Evolutionary conservation across 148 eudicot species (phyloP).

Genomic region (Chenopodium berlandieri): DNA sequence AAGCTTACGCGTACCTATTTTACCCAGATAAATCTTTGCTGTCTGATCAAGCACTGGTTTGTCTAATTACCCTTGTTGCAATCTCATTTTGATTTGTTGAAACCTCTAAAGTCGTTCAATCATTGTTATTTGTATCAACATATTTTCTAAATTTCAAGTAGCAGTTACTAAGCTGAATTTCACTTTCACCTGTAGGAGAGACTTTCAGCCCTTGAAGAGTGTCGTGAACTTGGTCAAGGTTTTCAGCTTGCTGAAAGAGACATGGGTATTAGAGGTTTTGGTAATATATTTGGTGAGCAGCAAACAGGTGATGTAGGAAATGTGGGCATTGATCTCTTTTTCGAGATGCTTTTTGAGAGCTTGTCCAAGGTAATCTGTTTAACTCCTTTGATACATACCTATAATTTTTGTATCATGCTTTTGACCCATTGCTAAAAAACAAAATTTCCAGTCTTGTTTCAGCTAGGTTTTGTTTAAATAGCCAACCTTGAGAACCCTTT

Average conservation of each 20-base stretch:
- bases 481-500: background rate
- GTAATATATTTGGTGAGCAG: constrained; percentile 98
- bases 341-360: constrained; percentile 98
- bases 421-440: background rate
- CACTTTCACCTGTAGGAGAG: constrained; percentile 59
- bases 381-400: background rate
- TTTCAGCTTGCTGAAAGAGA: constrained; percentile 98
- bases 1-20: constrained; percentile 86
- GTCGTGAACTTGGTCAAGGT: constrained; percentile 93
- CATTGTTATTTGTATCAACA: background rate
- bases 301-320: constrained; percentile 98
- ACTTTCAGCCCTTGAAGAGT: constrained; percentile 95
- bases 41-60: constrained; percentile 82
- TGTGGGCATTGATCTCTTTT: constrained; percentile 91
- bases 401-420: background rate
- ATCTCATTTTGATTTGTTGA: constrained; percentile 3
- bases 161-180: background rate
- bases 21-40: constrained; percentile 90
- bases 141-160: background rate
- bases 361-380: constrained; percentile 63
- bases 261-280: constrained; percentile 97
- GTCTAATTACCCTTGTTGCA: constrained; percentile 20
- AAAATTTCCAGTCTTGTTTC: background rate
- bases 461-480: background rate
- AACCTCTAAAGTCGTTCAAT: background rate